Evolutionary conservation across 129 eudicot species (phyloP).

Genomic region (Tagetes patula): DNA sequence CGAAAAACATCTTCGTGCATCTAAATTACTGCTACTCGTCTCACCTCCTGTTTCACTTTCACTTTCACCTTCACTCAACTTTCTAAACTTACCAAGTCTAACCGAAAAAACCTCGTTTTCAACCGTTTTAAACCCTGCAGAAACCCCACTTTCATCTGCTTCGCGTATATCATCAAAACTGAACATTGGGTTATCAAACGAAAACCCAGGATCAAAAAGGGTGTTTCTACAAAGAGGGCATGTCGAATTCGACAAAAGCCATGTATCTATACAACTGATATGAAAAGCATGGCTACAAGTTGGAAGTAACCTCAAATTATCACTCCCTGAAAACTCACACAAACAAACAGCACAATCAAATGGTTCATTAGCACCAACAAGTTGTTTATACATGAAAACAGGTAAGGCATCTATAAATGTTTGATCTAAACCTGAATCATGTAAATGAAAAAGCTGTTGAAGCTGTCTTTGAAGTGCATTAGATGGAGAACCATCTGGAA

Average conservation of each 20-base stretch:
- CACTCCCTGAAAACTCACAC: constrained; percentile 64
- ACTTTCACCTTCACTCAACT: constrained; percentile 3
- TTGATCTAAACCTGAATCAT: constrained; percentile 80
- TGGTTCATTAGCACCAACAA: constrained; percentile 68
- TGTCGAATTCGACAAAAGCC: constrained; percentile 61
- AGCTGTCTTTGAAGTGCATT: constrained; percentile 75
- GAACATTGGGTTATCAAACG: constrained; percentile 1
- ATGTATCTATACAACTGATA: constrained; percentile 69
- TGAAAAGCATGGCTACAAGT: constrained; percentile 85
- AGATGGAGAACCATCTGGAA: constrained; percentile 54
- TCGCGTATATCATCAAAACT: not conserved
- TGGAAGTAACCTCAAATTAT: constrained; percentile 70
- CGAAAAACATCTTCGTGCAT: constrained; percentile 12
- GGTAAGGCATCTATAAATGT: constrained; percentile 80
- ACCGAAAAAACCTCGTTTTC: constrained; percentile 8
- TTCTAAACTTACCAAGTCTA: constrained; percentile 12
- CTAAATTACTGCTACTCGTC: constrained; percentile 8
- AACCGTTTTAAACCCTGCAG: constrained; percentile 9
- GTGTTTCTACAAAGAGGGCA: constrained; percentile 22
- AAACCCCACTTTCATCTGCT: constrained; percentile 16
- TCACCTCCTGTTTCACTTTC: constrained; percentile 8
- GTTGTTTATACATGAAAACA: constrained; percentile 66
- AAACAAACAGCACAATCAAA: constrained; percentile 86
- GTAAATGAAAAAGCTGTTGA: constrained; percentile 73
- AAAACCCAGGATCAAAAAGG: constrained; percentile 17